These are phyloP conservation scores for Ascobolus immersus DNA, from an alignment of 495 filamentous ascomycete genomes.

Conservation along the genomic window DNA sequence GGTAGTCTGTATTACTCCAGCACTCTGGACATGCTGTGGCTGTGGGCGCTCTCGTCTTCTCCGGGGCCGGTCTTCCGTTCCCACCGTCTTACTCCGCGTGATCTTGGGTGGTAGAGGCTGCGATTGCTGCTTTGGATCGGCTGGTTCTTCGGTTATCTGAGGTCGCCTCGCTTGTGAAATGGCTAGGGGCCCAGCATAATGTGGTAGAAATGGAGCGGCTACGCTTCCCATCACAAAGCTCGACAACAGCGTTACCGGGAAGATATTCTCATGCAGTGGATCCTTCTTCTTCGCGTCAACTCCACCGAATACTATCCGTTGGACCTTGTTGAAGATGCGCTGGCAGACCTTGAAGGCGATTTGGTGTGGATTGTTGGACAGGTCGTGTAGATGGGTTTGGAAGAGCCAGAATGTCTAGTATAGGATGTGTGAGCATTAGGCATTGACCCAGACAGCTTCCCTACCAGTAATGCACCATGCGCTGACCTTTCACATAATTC, in stretches of 20 bases:
- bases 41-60: conserved; percentile 22
- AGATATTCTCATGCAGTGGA: conserved; percentile 46
- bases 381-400: conserved; percentile 55
- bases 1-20: too few species aligned
- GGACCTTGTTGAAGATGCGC: conserved; percentile 53
- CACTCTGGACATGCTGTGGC: too few species aligned
- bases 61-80: conserved; percentile 21
- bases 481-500: conserved; percentile 59
- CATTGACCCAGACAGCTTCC: conserved; percentile 10
- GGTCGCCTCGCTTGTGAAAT: conserved; percentile 49
- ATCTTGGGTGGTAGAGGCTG: conserved; percentile 25
- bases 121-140: too few species aligned
- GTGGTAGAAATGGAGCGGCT: conserved; percentile 21
- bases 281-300: conserved; percentile 31
- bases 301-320: conserved; percentile 49
- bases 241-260: conserved; percentile 44
- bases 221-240: conserved; percentile 44
- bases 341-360: conserved; percentile 32
- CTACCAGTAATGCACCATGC: conserved; percentile 46
- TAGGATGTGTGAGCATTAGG: conserved; percentile 1
- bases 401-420: conserved; percentile 58
- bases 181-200: conserved; percentile 38
- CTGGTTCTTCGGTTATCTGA: conserved; percentile 19
- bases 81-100: conserved; percentile 37
- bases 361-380: conserved; percentile 38